A percentile compares a stretch with the other conserved stretches of the same genome.
Evolutionary conservation across 345 rosid genomes (phyloP).

Genomic region (Corymbia maculata): DNA sequence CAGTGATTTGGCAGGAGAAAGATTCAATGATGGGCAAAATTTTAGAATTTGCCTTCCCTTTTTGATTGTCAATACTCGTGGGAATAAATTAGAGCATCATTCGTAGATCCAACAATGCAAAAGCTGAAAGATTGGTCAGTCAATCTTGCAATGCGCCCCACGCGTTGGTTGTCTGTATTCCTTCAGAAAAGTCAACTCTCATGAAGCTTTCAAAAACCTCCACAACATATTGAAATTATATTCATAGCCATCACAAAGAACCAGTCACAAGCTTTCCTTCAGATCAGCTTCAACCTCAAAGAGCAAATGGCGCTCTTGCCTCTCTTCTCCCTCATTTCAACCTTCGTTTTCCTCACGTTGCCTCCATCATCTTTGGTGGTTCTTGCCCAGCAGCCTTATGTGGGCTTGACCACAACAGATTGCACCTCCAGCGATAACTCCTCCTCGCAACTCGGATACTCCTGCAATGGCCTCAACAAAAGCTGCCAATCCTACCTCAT

Average conservation of each 20-base stretch:
- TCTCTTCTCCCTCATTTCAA: slow-evolving; percentile 1
- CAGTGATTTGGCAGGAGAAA: background rate
- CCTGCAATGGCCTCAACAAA: slow-evolving; percentile 59
- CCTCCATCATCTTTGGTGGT: slow-evolving; percentile 10
- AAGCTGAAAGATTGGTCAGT: background rate
- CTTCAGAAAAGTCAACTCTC: background rate
- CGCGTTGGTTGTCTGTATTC: background rate
- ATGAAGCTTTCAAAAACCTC: background rate
- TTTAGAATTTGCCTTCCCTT: background rate
- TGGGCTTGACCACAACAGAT: slow-evolving; percentile 22
- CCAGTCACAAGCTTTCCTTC: background rate
- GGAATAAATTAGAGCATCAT: background rate
- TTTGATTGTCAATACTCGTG: background rate
- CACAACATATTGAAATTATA: background rate
- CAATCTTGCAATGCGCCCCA: background rate
- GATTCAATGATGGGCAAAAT: background rate
- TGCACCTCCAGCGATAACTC: slow-evolving; percentile 24
- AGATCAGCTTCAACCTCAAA: background rate
- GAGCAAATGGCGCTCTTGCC: slow-evolving; percentile 4
- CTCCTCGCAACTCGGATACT: slow-evolving; percentile 55
- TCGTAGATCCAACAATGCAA: background rate
- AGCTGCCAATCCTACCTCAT: slow-evolving; percentile 47
- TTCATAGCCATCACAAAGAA: background rate
- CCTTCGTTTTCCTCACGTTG: background rate
- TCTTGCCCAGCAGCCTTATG: slow-evolving; percentile 66